Evolutionary conservation across 306 rosid genomes (phyloP), one percentile per base, ranked within the genome.

Genomic region (Glycyrrhiza uralensis): DNA sequence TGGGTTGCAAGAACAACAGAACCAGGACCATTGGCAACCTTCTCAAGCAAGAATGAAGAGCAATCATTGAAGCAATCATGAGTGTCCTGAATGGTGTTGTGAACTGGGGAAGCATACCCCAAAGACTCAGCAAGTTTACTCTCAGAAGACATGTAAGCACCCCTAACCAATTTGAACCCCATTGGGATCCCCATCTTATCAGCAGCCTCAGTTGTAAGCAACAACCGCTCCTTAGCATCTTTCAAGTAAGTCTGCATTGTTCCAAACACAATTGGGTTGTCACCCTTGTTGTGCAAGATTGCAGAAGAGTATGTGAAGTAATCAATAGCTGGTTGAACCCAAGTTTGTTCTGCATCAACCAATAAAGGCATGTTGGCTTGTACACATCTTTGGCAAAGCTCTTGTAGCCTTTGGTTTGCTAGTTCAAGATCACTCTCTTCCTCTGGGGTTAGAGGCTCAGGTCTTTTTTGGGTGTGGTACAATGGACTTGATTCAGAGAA

Each of bases 101-200:
- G 98, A 66, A 91, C 58, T 6, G 98, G 98, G 17, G 97, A 91
- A 1, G 60, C 82, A 41, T 32, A 75, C 1, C 96, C 91, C 3
- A 86, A 49, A 2, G 95, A 76, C 42, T 84, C 74, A n/a, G 98
- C 96, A 1, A 89, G 11, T 47, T 39, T 84, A 3, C 78, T 75
- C 30, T 94, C 98, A 0, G 80, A 63, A 0, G 97, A 91, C 97
- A 94, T 94, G 32, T 94, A 94, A 60, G 99, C 99, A 1, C 97
- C 99, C 13, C 99, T 82, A 18, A 94, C 99, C 66, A 91, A 76
- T 61, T 94, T 94, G 82, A 89, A 79, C 3, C 97, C 99, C 78
- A 94, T 61, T 0, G 95, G 84, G 18, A 91, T 11, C 0, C 88
- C 86, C 89, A 87, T 80, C 12, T 77, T 55, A 17, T 88, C 86